Evolutionary conservation across 140 eudicot genomes (phyloP), one percentile per base, ranked within the genome.

Genomic region (Oenanthe javanica): DNA sequence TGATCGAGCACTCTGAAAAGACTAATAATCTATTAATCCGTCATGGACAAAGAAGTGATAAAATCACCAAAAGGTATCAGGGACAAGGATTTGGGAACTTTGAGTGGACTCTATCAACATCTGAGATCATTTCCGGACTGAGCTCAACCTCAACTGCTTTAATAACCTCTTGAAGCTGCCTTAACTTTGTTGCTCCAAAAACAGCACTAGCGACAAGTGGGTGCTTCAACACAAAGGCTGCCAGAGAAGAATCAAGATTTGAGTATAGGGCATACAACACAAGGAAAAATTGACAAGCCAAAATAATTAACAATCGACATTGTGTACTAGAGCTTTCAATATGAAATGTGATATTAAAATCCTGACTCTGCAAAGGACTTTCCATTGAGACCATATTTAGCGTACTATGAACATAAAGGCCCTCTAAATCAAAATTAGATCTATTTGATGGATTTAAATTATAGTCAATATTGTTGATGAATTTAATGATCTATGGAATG

Each of bases 161-260:
- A 18, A 94, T 82, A 27, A 89, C 94, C 79, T 94, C 87, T 80
- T 90, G 85, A 78, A 94, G 87, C 81, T 92, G 98, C 88, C 90
- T 87, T 64, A 85, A 43, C 83, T 92, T 92, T 66, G 97, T 90
- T 78, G 94, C 93, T 79, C 97, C 97, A 74, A 95, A 95, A 74
- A 90, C 74, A 36, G 90, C 91, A 76, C 97, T 94, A 54, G 88
- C 93, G 31, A 92, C 96, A 36, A 92, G 89, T 55, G 97, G 97
- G 85, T 95, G 97, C 74, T 86, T 84, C 85, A 95, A 82, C 59
- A 95, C 96, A 86, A 95, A 95, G 75, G 92, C 99, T 95, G 96
- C 80, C 76, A 81, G 15, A 76, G 73, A 82, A 52, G 82, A 63
- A 75, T 57, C 43, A 55, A 2, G 79, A 81, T 80, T 80, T 38